A percentile compares a stretch with the other conserved stretches of the same genome.
Conservation (phyloP, 129 eudicot genomes). For the Daucus carota region DH1_v3.0 NC_030382.2:58102001-58102500, state of each 20-base stretch:
- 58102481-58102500: too few species aligned
- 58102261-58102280: too few species aligned
- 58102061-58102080: constrained; percentile 10
- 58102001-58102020: not conserved
- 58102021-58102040: constrained; percentile 7
- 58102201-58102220: constrained; percentile 8
- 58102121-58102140: constrained; percentile 26
- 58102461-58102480: too few species aligned
- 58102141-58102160: constrained; percentile 23
- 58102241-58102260: not conserved
- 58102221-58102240: not conserved
- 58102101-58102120: constrained; percentile 25
- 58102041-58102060: constrained; percentile 12
- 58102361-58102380: too few species aligned
- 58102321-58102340: too few species aligned
- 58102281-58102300: too few species aligned
- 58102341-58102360: too few species aligned
- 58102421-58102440: too few species aligned
- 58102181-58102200: constrained; percentile 22
- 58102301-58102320: too few species aligned
- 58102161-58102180: constrained; percentile 17
- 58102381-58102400: too few species aligned
- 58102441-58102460: too few species aligned
- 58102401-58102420: too few species aligned
- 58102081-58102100: not conserved